A percentile compares a stretch with the other conserved stretches of the same genome.
phyloP scores from a whole-genome alignment of 805 yeast genomes.

The Teunomyces cretensis region DNA sequence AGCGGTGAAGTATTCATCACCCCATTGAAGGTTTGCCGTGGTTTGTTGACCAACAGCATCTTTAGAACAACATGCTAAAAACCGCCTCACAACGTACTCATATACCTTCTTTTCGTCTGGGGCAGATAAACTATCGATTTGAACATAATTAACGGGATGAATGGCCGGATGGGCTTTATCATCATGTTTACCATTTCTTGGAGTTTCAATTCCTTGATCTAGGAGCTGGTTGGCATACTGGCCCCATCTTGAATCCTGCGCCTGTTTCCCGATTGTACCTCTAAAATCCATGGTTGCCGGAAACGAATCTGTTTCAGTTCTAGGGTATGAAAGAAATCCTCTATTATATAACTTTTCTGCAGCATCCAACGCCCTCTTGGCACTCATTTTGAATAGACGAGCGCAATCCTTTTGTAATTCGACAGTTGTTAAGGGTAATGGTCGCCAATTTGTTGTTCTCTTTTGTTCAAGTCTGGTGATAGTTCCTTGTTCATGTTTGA shows the following conservation, averaged over 20 bases:
- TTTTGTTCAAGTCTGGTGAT: constrained; percentile 52
- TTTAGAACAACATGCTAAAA: constrained; percentile 86
- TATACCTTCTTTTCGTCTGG: constrained; percentile 68
- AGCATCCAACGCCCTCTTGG: constrained; percentile 68
- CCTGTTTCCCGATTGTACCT: constrained; percentile 60
- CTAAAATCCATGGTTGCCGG: constrained; percentile 74
- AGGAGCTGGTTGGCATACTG: constrained; percentile 51
- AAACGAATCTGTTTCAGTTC: constrained; percentile 93
- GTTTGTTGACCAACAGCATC: constrained; percentile 83
- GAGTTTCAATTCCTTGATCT: constrained; percentile 48
- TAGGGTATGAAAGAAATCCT: constrained; percentile 91
- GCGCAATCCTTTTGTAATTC: constrained; percentile 89
- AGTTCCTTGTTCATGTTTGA: constrained; percentile 49
- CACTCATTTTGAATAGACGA: constrained; percentile 66
- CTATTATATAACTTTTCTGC: constrained; percentile 86
- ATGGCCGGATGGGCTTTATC: constrained; percentile 99
- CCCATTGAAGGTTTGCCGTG: constrained; percentile 70
- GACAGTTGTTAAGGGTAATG: constrained; percentile 91
- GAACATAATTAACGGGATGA: constrained; percentile 70
- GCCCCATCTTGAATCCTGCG: constrained; percentile 64
- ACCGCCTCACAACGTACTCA: constrained; percentile 81
- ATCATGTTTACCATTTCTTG: constrained; percentile 79
- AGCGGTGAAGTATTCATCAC: constrained; percentile 66
- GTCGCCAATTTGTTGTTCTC: constrained; percentile 76
- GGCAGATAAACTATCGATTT: constrained; percentile 23